Percentiles rank a stretch among this genome's conserved stretches.
These are phyloP conservation scores for Paecilomyces fulvus DNA, from an alignment of 2,329 filamentous ascomycete species.

Conservation along the genomic window DNA sequence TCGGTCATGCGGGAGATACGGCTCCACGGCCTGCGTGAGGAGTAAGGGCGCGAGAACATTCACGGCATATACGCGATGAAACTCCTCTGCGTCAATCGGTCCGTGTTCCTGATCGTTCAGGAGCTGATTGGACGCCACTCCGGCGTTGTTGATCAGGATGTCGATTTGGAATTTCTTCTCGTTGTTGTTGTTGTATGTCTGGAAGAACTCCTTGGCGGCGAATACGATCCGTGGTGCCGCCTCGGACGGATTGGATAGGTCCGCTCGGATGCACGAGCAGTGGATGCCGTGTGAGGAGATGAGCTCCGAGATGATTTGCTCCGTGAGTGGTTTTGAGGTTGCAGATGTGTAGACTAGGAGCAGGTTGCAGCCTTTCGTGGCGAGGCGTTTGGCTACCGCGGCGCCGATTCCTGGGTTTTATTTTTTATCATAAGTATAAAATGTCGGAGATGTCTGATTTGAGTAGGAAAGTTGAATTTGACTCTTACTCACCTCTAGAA, in stretches of 20 bases:
- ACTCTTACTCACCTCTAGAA: neutral
- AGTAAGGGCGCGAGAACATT: constrained; percentile 52
- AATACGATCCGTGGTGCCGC: constrained; percentile 5
- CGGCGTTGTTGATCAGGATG: constrained; percentile 53
- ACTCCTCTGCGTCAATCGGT: constrained; percentile 41
- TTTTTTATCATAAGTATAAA: too few species aligned
- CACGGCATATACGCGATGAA: constrained; percentile 48
- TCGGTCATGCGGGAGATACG: constrained; percentile 49
- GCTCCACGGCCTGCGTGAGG: constrained; percentile 46
- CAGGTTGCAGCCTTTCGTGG: constrained; percentile 52
- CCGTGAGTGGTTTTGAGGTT: constrained; percentile 33
- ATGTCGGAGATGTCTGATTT: too few species aligned
- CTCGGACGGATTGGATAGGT: constrained; percentile 3
- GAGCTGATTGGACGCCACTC: constrained; percentile 31
- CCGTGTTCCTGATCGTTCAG: constrained; percentile 4
- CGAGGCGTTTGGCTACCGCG: constrained; percentile 50
- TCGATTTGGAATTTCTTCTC: constrained; percentile 48
- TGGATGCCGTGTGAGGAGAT: constrained; percentile 2
- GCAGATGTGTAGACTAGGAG: constrained; percentile 54
- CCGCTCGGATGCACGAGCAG: constrained; percentile 5
- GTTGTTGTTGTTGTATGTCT: too few species aligned
- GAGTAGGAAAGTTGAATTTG: too few species aligned
- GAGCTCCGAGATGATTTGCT: constrained; percentile 1
- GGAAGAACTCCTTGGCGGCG: constrained; percentile 7
- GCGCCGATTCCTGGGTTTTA: constrained; percentile 54